Conservation (phyloP, 192 early-diverging fungal genomes). For the Coemansia biformis region DNA sequence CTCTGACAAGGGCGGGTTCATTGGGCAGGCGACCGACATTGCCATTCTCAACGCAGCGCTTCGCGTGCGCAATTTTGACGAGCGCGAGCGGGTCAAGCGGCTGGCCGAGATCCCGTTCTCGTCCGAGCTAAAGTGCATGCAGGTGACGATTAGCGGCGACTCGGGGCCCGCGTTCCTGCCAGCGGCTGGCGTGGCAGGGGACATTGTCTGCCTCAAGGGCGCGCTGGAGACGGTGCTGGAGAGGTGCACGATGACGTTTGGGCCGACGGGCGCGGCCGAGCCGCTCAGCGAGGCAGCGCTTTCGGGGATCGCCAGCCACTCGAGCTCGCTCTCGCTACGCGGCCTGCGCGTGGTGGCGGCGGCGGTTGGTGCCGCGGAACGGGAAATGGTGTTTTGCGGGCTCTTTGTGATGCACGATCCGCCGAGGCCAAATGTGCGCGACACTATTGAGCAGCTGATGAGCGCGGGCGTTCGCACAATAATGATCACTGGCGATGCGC, state of each 20-base stretch:
- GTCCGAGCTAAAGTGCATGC: constrained; percentile 93
- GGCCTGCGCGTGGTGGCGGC: constrained; percentile 86
- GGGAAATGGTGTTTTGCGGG: constrained; percentile 67
- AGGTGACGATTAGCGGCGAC: constrained; percentile 51
- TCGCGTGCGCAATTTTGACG: constrained; percentile 61
- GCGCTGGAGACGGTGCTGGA: constrained; percentile 76
- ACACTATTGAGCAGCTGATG: constrained; percentile 66
- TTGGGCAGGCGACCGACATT: constrained; percentile 93
- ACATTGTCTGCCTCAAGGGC: constrained; percentile 73
- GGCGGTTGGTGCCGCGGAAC: constrained; percentile 60
- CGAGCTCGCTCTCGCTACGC: constrained; percentile 63
- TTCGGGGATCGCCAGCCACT: constrained; percentile 55
- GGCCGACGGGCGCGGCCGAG: constrained; percentile 47
- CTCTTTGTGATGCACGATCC: constrained; percentile 92
- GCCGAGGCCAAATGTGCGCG: constrained; percentile 70
- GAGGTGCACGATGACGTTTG: constrained; percentile 61
- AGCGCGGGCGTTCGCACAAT: constrained; percentile 79
- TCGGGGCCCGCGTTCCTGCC: constrained; percentile 25
- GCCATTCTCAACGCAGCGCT: constrained; percentile 73
- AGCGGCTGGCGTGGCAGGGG: constrained; percentile 1
- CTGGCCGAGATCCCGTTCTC: constrained; percentile 84
- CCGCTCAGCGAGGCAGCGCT: constrained; percentile 55
- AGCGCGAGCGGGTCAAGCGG: constrained; percentile 58
- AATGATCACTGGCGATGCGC: constrained; percentile 99
- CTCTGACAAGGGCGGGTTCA: constrained; percentile 62